Base-by-base conservation (phyloP, 1,284 basidiomycete genomes). In the Anthracocystis panici-leucophaei region DNA sequence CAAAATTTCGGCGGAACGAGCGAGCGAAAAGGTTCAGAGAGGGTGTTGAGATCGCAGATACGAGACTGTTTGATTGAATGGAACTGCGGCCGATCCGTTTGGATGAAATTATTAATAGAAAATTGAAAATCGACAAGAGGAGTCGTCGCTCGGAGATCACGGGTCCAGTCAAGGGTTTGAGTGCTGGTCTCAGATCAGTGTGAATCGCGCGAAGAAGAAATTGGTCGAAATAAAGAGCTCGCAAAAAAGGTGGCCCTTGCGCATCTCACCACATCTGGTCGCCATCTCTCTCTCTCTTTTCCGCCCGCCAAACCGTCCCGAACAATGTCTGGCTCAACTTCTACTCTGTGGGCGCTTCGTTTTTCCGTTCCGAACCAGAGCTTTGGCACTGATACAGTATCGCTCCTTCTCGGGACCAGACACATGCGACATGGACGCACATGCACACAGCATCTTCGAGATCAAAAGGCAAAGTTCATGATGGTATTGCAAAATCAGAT, bases 401-500 rank as follows among this genome's bases (percentile, higher is more conserved):
- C 31, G 31, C 10, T 14, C 9, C 21, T 45, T 45, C 42, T 45
- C 42, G 7, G 31, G 23, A 27, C 5, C 23, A 8, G 23, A 27
- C 45, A 27, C 23, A 27, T 27, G 23, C 25, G 27, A n/a, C 6
- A 8, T n/a, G 20, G 12, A 38, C 49, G 12, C 27, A 35, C 49
- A 20, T 38, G 1, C 49, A 25, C 20, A 38, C 29, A 21, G 48
- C 16, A 23, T 21, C n/a, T 44, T 38, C 35, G 35, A 38, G 4
- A 21, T 50, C 11, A 29, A 14, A 35, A 52, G 50, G 50, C 33
- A 65, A 59, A 65, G 63, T 58, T 65, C 63, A 55, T 65, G 16
- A 21, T 65, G 55, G 63, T 65, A 65, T 65, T 65, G 63, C 62
- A 65, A 42, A 54, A 44, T 29, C 14, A 8, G 7, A n/a, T 16